Conservation (phyloP, 768 basidiomycete genomes). For the Boletales sp. region DNA sequence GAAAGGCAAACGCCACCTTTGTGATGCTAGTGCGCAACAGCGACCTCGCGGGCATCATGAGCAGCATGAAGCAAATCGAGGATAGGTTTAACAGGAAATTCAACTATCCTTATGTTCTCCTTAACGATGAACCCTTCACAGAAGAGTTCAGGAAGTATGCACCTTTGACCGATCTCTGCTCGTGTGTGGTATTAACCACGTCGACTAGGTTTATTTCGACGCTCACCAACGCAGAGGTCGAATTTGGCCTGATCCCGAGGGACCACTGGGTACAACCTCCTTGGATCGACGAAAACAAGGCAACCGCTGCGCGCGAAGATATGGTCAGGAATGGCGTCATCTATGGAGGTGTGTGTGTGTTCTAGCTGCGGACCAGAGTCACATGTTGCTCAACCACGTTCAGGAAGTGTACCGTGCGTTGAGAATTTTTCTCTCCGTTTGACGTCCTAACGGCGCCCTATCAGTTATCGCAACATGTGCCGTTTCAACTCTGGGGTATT, state of each 20-base stretch:
- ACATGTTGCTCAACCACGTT: neutral
- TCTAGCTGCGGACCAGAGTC: conserved; percentile 1
- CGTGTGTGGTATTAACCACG: conserved; percentile 2
- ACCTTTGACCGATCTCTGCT: neutral
- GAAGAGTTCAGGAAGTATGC: conserved; percentile 67
- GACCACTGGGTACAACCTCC: conserved; percentile 76
- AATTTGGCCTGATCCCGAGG: conserved; percentile 63
- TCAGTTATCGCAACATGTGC: conserved; percentile 91
- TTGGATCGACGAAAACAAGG: conserved; percentile 73
- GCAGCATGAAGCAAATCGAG: conserved; percentile 74
- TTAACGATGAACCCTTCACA: conserved; percentile 81
- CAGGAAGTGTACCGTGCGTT: conserved; percentile 72
- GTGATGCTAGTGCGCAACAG: conserved; percentile 75
- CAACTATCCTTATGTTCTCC: conserved; percentile 83
- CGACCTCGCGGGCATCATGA: conserved; percentile 56
- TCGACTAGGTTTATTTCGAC: conserved; percentile 29
- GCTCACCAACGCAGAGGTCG: conserved; percentile 30
- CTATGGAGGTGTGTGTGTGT: conserved; percentile 50
- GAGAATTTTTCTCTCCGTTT: neutral
- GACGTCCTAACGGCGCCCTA: conserved; percentile 5
- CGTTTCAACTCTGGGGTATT: conserved; percentile 86
- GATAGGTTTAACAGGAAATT: conserved; percentile 80
- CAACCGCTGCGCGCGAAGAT: conserved; percentile 49
- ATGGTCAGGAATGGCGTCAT: conserved; percentile 65
- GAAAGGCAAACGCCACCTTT: conserved; percentile 79